Evolutionary conservation across 257 asterid genomes (phyloP).

Genomic region (Penstemon newberryi): DNA sequence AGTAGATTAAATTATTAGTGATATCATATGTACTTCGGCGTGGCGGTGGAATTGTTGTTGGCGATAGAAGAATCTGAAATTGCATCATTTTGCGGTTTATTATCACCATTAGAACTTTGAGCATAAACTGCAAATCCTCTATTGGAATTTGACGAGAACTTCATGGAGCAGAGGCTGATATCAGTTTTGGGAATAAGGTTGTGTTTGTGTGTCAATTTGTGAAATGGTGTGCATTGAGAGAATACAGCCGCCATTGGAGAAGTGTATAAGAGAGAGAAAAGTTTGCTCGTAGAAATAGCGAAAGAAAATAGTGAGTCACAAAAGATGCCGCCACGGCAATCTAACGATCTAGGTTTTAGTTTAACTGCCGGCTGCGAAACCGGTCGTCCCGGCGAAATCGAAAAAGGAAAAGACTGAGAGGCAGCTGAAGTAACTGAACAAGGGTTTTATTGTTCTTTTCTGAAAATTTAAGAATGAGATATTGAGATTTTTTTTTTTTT

Average conservation of each 20-base stretch:
- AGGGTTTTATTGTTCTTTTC: too few species aligned
- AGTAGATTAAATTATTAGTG: background rate
- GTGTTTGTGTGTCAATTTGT: slow-evolving; percentile 20
- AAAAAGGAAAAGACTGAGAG: too few species aligned
- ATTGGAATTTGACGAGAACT: slow-evolving; percentile 25
- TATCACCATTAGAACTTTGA: slow-evolving; percentile 41
- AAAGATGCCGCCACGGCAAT: too few species aligned
- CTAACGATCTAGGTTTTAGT: too few species aligned
- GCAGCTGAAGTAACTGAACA: too few species aligned
- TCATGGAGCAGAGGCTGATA: slow-evolving; percentile 13
- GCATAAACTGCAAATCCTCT: slow-evolving; percentile 42
- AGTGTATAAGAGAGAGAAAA: background rate
- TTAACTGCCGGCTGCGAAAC: too few species aligned
- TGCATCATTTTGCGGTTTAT: slow-evolving; percentile 34
- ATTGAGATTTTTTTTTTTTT: too few species aligned
- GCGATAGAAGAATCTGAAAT: slow-evolving; percentile 40
- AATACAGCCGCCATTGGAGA: slow-evolving; percentile 52
- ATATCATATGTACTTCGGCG: slow-evolving; percentile 27
- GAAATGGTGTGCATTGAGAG: slow-evolving; percentile 28
- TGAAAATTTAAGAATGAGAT: too few species aligned
- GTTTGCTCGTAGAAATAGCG: too few species aligned
- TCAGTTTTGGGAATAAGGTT: slow-evolving; percentile 22
- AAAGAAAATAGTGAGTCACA: too few species aligned
- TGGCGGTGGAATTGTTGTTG: slow-evolving; percentile 34
- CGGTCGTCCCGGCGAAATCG: too few species aligned